Percentiles rank a stretch among this genome's conserved stretches.
phyloP scores from a whole-genome alignment of 768 basidiomycete species.

The Leccinum ochraceum region DNA sequence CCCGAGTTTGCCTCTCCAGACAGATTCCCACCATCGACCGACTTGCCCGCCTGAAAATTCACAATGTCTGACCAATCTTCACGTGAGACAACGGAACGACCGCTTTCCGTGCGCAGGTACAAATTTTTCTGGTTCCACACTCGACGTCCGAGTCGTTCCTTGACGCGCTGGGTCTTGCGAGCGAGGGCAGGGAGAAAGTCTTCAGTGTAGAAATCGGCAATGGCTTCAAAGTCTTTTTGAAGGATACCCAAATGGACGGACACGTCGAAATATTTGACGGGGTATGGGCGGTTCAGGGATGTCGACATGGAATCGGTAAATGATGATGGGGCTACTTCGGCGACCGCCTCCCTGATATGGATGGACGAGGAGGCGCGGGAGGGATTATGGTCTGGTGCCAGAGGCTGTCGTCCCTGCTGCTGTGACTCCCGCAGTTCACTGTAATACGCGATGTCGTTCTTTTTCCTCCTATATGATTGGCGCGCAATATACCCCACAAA shows the following conservation, averaged over 20 bases:
- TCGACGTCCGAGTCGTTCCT: conserved; percentile 77
- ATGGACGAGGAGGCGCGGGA: conserved; percentile 9
- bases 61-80: conserved; percentile 53
- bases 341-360: background rate
- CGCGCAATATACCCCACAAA: conserved; percentile 56
- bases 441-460: conserved; percentile 46
- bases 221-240: conserved; percentile 50
- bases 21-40: conserved; percentile 1
- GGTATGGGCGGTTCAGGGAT: conserved; percentile 18
- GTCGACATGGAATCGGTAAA: conserved; percentile 24
- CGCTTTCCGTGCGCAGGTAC: conserved; percentile 41
- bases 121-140: conserved; percentile 64
- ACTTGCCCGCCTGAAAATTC: conserved; percentile 37
- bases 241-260: conserved; percentile 59
- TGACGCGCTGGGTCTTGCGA: conserved; percentile 60
- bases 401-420: conserved; percentile 23
- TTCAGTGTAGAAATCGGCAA: conserved; percentile 43
- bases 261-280: conserved; percentile 44
- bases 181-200: conserved; percentile 44
- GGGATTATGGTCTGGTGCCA: conserved; percentile 25
- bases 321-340: background rate
- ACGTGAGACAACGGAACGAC: conserved; percentile 41
- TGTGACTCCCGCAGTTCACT: conserved; percentile 30
- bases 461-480: conserved; percentile 49
- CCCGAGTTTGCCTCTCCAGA: background rate